phyloP scores from a whole-genome alignment of 2,329 filamentous ascomycete genomes.

The Xylariaceae sp. region DNA sequence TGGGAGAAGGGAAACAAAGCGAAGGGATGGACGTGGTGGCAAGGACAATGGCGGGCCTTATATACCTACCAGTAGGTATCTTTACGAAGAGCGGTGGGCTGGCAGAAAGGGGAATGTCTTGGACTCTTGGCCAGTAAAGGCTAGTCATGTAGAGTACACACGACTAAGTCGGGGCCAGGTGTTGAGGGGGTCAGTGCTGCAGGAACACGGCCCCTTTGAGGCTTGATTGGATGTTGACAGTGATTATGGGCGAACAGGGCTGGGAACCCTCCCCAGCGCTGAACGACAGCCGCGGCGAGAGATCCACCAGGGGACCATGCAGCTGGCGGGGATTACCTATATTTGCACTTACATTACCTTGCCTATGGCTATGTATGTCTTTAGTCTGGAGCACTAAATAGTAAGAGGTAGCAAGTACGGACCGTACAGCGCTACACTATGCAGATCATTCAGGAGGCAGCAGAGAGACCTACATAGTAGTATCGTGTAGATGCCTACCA shows the following conservation, averaged over 20 bases:
- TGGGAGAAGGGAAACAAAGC: conserved; percentile 35
- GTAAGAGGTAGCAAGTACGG: background rate
- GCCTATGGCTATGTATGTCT: too few relatives aligned
- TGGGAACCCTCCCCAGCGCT: conserved; percentile 8
- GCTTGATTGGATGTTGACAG: conserved; percentile 33
- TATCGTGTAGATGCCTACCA: too few relatives aligned
- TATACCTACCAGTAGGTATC: conserved; percentile 17
- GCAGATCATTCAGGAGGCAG: conserved; percentile 20
- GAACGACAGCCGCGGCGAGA: conserved; percentile 5
- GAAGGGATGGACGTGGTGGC: conserved; percentile 26
- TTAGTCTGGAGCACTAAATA: too few relatives aligned
- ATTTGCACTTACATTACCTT: too few relatives aligned
- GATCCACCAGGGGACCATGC: conserved; percentile 23
- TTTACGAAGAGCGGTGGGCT: conserved; percentile 19
- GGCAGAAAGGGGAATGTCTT: conserved; percentile 2
- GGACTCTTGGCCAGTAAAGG: background rate
- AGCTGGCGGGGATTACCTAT: conserved; percentile 7
- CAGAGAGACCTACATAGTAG: too few relatives aligned
- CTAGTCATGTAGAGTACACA: conserved; percentile 26
- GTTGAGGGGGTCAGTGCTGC: conserved; percentile 26
- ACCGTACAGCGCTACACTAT: background rate
- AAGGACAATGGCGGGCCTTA: conserved; percentile 21
- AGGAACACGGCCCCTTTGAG: conserved; percentile 30
- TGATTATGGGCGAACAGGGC: conserved; percentile 32
- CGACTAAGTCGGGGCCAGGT: conserved; percentile 17